Conservation (phyloP, 306 rosid genomes). For the Adenanthera pavonina region DNA sequence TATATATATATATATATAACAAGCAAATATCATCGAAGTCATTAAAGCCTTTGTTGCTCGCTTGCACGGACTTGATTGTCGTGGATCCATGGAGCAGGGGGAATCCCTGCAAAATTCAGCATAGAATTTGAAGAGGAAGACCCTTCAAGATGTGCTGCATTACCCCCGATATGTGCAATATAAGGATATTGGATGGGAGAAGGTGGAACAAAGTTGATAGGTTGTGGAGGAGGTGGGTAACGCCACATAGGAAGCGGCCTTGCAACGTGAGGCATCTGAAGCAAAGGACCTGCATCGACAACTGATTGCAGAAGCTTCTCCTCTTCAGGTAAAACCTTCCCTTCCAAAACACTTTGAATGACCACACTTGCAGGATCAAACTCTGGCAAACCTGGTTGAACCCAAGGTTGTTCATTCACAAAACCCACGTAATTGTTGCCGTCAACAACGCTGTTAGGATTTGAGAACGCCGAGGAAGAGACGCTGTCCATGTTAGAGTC, state of each 20-base stretch:
- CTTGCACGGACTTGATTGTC: conserved; percentile 38
- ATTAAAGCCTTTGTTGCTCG: conserved; percentile 60
- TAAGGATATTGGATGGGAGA: conserved; percentile 45
- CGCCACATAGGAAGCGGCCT: conserved; percentile 83
- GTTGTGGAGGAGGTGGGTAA: conserved; percentile 65
- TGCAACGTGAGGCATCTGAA: conserved; percentile 59
- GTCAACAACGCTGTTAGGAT: conserved; percentile 28
- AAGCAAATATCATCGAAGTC: conserved; percentile 14
- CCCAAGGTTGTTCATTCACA: background rate
- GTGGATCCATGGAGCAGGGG: conserved; percentile 11
- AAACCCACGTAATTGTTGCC: background rate
- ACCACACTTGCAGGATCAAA: background rate
- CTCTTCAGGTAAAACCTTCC: conserved; percentile 60
- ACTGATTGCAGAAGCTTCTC: conserved; percentile 75
- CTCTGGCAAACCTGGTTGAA: background rate
- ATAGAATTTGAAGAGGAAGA: background rate
- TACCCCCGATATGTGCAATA: background rate
- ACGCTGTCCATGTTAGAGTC: background rate
- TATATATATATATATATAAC: too few relatives aligned
- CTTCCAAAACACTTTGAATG: conserved; percentile 50
- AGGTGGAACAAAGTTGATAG: conserved; percentile 61
- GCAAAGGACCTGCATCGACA: conserved; percentile 69
- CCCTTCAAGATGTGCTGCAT: background rate
- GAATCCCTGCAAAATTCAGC: background rate
- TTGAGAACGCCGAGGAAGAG: conserved; percentile 68